Conservation (phyloP, 306 rosid species). For the Pachyrhizus erosus region DNA sequence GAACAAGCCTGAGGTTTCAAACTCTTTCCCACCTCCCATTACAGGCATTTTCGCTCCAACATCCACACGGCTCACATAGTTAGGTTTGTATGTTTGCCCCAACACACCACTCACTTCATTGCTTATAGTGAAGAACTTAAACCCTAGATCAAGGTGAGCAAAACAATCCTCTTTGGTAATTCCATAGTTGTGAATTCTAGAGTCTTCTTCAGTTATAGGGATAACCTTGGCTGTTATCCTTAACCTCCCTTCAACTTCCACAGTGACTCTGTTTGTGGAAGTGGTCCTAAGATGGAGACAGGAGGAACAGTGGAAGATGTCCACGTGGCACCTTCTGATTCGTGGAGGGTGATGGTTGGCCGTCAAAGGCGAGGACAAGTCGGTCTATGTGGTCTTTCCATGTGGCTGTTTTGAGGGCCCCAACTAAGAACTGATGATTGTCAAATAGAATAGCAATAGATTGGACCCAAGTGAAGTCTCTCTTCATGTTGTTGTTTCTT, state of each 20-base stretch:
- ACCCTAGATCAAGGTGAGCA: conserved; percentile 72
- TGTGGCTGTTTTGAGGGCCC: conserved; percentile 53
- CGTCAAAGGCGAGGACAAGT: conserved; percentile 51
- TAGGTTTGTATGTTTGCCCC: conserved; percentile 68
- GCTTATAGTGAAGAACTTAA: conserved; percentile 62
- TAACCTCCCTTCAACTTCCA: conserved; percentile 56
- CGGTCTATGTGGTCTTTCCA: conserved; percentile 65
- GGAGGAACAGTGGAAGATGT: conserved; percentile 29
- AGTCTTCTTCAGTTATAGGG: conserved; percentile 71
- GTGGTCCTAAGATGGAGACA: conserved; percentile 35
- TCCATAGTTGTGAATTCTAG: conserved; percentile 61
- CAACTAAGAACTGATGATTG: conserved; percentile 54
- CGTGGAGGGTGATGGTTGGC: conserved; percentile 36
- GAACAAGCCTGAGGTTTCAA: conserved; percentile 53
- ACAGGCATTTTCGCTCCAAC: conserved; percentile 62
- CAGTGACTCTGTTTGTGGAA: conserved; percentile 44
- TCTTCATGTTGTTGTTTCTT: conserved; percentile 56
- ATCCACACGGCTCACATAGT: conserved; percentile 53
- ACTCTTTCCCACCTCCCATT: conserved; percentile 62
- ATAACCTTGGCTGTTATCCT: conserved; percentile 64
- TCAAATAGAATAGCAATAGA: conserved; percentile 67
- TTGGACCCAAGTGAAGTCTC: conserved; percentile 84
- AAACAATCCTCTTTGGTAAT: conserved; percentile 59
- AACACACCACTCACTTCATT: conserved; percentile 60
- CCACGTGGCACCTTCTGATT: conserved; percentile 55